Evolutionary conservation across 75 land plant genomes (phyloP).

Genomic region (Selaginella moellendorffii): DNA sequence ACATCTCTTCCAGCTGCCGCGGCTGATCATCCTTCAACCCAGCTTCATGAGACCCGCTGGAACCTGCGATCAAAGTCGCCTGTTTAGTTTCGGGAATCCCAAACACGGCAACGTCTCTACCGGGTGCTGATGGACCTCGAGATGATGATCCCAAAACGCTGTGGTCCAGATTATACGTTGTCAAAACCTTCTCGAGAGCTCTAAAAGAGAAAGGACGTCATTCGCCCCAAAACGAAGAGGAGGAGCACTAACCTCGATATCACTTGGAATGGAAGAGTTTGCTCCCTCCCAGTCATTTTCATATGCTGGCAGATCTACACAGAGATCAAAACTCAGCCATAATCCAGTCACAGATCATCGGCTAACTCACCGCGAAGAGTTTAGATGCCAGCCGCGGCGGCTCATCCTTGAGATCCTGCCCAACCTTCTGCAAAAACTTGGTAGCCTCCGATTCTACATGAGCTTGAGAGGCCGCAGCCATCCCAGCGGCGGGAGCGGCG

Average conservation of each 20-base stretch:
- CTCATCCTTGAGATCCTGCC: constrained; percentile 82
- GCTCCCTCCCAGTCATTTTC: constrained; percentile 80
- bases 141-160: neutral
- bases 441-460: constrained; percentile 89
- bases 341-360: neutral
- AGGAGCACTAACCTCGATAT: constrained; percentile 58
- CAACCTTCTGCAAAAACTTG: constrained; percentile 75
- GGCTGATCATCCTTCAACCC: neutral
- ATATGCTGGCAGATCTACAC: constrained; percentile 91
- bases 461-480: constrained; percentile 23
- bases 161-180: neutral
- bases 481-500: too few relatives aligned
- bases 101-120: neutral
- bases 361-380: constrained; percentile 62
- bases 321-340: neutral
- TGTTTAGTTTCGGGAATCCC: neutral
- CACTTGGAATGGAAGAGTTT: constrained; percentile 83
- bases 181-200: neutral
- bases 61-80: neutral
- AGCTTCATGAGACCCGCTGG: neutral
- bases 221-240: neutral
- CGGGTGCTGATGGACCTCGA: neutral
- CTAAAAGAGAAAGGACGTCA: neutral
- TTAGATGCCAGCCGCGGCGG: constrained; percentile 83
- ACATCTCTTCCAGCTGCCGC: neutral